Conservation (phyloP, 1,139 yeast species). For the Yamadazyma sp. region DNA sequence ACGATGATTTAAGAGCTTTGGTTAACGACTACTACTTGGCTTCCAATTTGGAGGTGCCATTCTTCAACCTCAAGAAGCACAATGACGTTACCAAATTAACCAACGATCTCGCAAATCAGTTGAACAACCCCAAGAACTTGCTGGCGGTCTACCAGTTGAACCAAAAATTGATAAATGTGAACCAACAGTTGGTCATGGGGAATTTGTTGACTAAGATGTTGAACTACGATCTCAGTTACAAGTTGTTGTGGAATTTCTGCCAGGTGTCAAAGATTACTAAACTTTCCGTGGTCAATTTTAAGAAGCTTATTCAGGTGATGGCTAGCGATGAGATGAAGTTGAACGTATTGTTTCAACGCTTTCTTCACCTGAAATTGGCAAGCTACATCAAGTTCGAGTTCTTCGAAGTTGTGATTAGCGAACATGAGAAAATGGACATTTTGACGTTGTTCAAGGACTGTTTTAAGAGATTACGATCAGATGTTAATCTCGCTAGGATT, state of each 20-base stretch:
- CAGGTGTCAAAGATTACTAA: constrained; percentile 19
- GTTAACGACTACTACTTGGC: constrained; percentile 11
- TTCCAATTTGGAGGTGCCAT: constrained; percentile 1
- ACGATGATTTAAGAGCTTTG: constrained; percentile 7
- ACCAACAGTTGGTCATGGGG: constrained; percentile 14
- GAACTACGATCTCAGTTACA: constrained; percentile 7
- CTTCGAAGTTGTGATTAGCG: constrained; percentile 24
- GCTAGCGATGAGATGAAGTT: constrained; percentile 26
- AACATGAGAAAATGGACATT: constrained; percentile 18
- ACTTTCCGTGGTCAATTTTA: constrained; percentile 26
- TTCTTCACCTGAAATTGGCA: constrained; percentile 20
- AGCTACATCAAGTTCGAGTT: constrained; percentile 29
- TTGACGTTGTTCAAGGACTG: constrained; percentile 19
- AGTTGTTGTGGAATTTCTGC: constrained; percentile 22
- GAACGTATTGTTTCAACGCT: constrained; percentile 29
- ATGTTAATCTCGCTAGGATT: constrained; percentile 18
- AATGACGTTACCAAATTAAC: constrained; percentile 5
- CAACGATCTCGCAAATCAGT: constrained; percentile 10
- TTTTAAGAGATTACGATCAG: constrained; percentile 19
- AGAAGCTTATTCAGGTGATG: constrained; percentile 28
- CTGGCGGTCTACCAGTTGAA: constrained; percentile 6
- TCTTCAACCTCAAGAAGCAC: constrained; percentile 5
- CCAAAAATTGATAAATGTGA: constrained; percentile 7
- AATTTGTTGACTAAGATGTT: constrained; percentile 11
- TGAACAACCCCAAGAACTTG: constrained; percentile 9